Conservation (phyloP, 208 protist species). For the Herpetomonas muscarum region DNA sequence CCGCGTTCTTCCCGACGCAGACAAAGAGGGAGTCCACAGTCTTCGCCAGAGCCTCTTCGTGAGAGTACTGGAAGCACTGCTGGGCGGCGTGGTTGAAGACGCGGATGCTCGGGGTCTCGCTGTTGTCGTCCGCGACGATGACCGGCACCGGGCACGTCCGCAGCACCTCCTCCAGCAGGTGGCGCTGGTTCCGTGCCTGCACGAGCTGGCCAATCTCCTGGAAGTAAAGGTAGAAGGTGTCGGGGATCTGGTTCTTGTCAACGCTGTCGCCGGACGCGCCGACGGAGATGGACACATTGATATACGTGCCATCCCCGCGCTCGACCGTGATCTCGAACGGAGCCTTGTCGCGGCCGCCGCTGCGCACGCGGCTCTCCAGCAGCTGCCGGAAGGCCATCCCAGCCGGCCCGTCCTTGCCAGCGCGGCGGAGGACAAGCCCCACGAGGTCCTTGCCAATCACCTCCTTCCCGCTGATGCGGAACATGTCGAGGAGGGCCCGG, state of each 20-base stretch:
- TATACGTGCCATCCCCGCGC: background rate
- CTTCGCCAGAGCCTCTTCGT: background rate
- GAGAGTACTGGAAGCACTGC: background rate
- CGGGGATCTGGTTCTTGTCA: background rate
- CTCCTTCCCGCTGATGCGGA: slow-evolving; percentile 11
- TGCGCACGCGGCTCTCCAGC: background rate
- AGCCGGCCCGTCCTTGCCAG: slow-evolving; percentile 10
- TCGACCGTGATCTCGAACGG: background rate
- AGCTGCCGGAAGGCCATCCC: background rate
- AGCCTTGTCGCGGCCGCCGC: too few species aligned
- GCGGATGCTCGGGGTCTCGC: background rate
- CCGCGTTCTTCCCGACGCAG: too few species aligned
- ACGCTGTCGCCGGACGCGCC: background rate
- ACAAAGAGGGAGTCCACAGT: too few species aligned
- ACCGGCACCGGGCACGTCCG: slow-evolving; percentile 3
- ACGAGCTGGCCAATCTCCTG: slow-evolving; percentile 8
- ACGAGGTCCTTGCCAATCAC: slow-evolving; percentile 18
- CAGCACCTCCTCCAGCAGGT: background rate
- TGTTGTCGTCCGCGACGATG: background rate
- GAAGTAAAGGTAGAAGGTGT: slow-evolving; percentile 11
- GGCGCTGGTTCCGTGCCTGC: slow-evolving; percentile 1
- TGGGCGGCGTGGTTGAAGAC: background rate
- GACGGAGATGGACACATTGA: background rate
- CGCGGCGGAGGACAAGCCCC: slow-evolving; percentile 13
- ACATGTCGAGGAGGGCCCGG: slow-evolving; percentile 13